A percentile compares a stretch with the other conserved stretches of the same genome.
phyloP scores from a whole-genome alignment of 2,329 filamentous ascomycete genomes.

The Zasmidium citrigriseum region DNA sequence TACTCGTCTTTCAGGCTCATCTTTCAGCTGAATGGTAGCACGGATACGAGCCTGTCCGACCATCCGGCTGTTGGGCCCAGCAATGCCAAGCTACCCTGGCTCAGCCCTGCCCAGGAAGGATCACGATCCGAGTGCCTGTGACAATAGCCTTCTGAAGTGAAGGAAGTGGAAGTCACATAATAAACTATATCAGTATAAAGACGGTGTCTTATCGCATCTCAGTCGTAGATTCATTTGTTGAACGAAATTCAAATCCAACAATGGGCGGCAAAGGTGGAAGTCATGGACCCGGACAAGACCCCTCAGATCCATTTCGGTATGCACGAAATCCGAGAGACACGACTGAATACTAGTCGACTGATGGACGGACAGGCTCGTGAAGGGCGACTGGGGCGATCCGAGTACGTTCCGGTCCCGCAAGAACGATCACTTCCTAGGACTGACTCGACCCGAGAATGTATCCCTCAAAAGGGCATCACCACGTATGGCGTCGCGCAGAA shows the following conservation, averaged over 20 bases:
- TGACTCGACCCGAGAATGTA: conserved; percentile 39
- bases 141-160: too few relatives aligned
- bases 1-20: too few relatives aligned
- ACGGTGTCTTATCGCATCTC: too few relatives aligned
- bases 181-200: too few relatives aligned
- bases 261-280: neutral
- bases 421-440: neutral
- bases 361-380: conserved; percentile 5
- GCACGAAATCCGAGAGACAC: neutral
- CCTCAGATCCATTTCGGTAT: neutral
- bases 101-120: neutral
- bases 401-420: neutral
- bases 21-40: too few relatives aligned
- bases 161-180: too few relatives aligned
- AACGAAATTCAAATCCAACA: neutral
- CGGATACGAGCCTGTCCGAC: too few relatives aligned
- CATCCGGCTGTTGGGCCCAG: too few relatives aligned
- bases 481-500: conserved; percentile 80
- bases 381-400: conserved; percentile 16
- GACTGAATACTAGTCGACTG: neutral
- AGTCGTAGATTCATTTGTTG: too few relatives aligned
- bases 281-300: neutral
- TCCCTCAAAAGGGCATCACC: conserved; percentile 60
- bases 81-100: neutral
- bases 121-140: neutral